Evolutionary conservation across 345 rosid genomes (phyloP).

Genomic region (Brassica juncea): DNA sequence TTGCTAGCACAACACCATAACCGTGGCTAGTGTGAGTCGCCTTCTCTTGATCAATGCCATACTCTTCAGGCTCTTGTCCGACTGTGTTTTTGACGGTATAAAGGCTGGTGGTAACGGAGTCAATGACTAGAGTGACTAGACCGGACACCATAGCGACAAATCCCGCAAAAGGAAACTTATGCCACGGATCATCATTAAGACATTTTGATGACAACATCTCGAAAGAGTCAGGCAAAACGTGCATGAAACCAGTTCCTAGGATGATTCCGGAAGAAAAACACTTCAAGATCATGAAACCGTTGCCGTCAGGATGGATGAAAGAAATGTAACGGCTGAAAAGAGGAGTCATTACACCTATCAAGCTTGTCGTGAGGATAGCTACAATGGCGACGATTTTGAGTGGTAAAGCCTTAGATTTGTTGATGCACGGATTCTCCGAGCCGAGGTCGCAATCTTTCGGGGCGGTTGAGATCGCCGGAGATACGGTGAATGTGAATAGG

Average conservation of each 20-base stretch:
- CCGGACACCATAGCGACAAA: slow-evolving; percentile 86
- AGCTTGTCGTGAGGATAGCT: slow-evolving; percentile 55
- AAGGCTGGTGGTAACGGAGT: slow-evolving; percentile 62
- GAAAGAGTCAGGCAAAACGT: slow-evolving; percentile 83
- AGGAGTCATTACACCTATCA: slow-evolving; percentile 63
- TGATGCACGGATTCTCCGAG: slow-evolving; percentile 37
- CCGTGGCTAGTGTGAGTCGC: background rate
- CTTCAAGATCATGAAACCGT: slow-evolving; percentile 57
- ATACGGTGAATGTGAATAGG: slow-evolving; percentile 26
- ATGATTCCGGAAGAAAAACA: slow-evolving; percentile 77
- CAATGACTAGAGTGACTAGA: slow-evolving; percentile 64
- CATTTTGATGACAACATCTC: slow-evolving; percentile 64
- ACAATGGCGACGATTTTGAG: slow-evolving; percentile 64
- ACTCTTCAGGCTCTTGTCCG: slow-evolving; percentile 26
- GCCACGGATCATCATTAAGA: slow-evolving; percentile 71
- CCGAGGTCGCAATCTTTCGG: slow-evolving; percentile 32
- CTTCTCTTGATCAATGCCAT: slow-evolving; percentile 20
- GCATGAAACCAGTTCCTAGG: slow-evolving; percentile 87
- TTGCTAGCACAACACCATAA: slow-evolving; percentile 6
- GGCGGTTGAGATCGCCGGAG: slow-evolving; percentile 24
- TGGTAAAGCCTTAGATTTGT: slow-evolving; percentile 54
- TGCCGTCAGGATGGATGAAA: slow-evolving; percentile 55
- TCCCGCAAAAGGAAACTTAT: slow-evolving; percentile 72
- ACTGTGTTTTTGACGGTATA: slow-evolving; percentile 38
- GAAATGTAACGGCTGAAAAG: slow-evolving; percentile 56